Evolutionary conservation across 2,329 filamentous ascomycete species (phyloP).

Genomic region (Cladosporium sp.): DNA sequence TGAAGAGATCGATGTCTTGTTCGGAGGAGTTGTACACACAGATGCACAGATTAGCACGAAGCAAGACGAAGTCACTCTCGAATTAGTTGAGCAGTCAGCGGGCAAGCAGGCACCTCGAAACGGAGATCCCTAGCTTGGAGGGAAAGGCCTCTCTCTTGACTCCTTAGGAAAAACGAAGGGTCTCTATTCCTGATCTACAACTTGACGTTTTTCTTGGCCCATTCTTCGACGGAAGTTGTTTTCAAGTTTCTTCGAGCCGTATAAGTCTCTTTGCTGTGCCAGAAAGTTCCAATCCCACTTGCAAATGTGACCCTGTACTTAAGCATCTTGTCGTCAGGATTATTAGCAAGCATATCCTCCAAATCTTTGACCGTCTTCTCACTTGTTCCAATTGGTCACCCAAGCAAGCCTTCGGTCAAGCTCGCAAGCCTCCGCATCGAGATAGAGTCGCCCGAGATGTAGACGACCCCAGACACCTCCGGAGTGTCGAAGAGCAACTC

Average conservation of each 20-base stretch:
- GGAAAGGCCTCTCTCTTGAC: too few species aligned
- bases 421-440: slow-evolving; percentile 46
- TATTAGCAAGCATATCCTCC: slow-evolving; percentile 40
- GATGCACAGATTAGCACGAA: slow-evolving; percentile 1
- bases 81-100: not conserved
- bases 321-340: slow-evolving; percentile 46
- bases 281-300: slow-evolving; percentile 53
- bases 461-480: slow-evolving; percentile 45
- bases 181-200: too few species aligned
- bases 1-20: slow-evolving; percentile 38
- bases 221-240: slow-evolving; percentile 41
- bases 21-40: slow-evolving; percentile 29
- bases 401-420: not conserved
- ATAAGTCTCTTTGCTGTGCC: slow-evolving; percentile 51
- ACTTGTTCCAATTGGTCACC: too few species aligned
- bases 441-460: slow-evolving; percentile 58
- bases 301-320: slow-evolving; percentile 61
- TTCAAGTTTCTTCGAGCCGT: slow-evolving; percentile 48
- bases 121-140: too few species aligned
- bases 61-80: not conserved
- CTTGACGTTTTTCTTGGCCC: slow-evolving; percentile 22
- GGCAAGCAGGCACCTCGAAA: too few species aligned
- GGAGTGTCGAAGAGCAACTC: slow-evolving; percentile 46
- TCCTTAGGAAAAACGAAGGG: too few species aligned
- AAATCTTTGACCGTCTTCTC: slow-evolving; percentile 45